These are phyloP conservation scores for Plantago coronopus DNA, from an alignment of 305 asterid genomes.

Conservation along the genomic window DNA sequence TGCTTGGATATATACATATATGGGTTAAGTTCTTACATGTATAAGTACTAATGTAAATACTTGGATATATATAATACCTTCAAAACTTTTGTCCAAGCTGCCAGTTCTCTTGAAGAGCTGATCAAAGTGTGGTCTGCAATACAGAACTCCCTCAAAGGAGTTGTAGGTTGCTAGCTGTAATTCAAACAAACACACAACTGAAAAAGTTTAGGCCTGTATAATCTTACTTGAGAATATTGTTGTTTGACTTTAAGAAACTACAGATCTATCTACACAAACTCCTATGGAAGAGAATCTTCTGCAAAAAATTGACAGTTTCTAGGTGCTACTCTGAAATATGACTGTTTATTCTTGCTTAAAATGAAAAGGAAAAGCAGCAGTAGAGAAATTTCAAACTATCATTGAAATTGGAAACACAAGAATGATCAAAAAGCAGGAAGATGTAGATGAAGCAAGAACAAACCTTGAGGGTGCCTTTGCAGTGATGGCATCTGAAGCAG, in stretches of 20 bases:
- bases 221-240: not conserved
- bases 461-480: slow-evolving; percentile 97
- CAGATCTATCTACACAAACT: slow-evolving; percentile 13
- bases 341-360: not conserved
- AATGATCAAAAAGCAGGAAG: slow-evolving; percentile 6
- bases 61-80: slow-evolving; percentile 43
- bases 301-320: not conserved
- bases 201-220: not conserved
- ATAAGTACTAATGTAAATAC: too few species aligned
- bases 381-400: not conserved
- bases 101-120: slow-evolving; percentile 98
- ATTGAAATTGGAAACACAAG: not conserved
- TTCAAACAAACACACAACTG: slow-evolving; percentile 3
- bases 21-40: not conserved
- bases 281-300: not conserved
- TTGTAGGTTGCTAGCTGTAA: slow-evolving; percentile 85
- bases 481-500: slow-evolving; percentile 97
- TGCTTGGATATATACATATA: not conserved
- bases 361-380: not conserved
- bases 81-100: slow-evolving; percentile 91
- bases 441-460: slow-evolving; percentile 15
- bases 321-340: too few species aligned
- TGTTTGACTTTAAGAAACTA: slow-evolving; percentile 4
- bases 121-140: slow-evolving; percentile 99
- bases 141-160: slow-evolving; percentile 96